Conservation (phyloP, 2,329 filamentous ascomycete genomes). For the Alternaria dauci region DNA sequence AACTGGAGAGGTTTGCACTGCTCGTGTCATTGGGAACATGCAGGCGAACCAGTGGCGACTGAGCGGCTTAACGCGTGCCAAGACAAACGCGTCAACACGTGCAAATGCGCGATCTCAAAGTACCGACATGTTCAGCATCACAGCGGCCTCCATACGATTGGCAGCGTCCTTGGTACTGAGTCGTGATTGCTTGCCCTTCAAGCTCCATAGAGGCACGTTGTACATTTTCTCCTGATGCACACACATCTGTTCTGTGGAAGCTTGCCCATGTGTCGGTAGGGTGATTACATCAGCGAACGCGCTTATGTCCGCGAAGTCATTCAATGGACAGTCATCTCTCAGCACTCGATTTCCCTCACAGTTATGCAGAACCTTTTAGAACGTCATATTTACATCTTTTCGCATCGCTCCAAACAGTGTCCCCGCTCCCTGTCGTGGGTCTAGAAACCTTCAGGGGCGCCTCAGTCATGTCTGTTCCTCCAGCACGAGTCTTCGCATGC, state of each 20-base stretch:
- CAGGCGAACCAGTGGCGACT: constrained; percentile 6
- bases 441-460: constrained; percentile 2
- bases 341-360: background rate
- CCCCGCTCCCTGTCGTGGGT: background rate
- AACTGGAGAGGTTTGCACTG: background rate
- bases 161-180: background rate
- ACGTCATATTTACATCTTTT: background rate
- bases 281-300: constrained; percentile 1
- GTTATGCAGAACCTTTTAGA: background rate
- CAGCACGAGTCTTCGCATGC: background rate
- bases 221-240: background rate
- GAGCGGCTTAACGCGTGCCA: constrained; percentile 9
- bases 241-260: background rate
- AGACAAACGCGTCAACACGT: constrained; percentile 20
- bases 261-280: background rate
- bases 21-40: background rate
- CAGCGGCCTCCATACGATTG: background rate
- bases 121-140: background rate
- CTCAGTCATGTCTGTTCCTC: background rate
- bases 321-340: background rate
- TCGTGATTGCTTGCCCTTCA: background rate
- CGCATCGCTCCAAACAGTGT: background rate
- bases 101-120: background rate
- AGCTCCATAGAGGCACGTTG: background rate
- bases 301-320: background rate